Evolutionary conservation across 163 green algal species (phyloP), one percentile per base, ranked within the genome.

Genomic region (Chlamydomonas reinhardtii): DNA sequence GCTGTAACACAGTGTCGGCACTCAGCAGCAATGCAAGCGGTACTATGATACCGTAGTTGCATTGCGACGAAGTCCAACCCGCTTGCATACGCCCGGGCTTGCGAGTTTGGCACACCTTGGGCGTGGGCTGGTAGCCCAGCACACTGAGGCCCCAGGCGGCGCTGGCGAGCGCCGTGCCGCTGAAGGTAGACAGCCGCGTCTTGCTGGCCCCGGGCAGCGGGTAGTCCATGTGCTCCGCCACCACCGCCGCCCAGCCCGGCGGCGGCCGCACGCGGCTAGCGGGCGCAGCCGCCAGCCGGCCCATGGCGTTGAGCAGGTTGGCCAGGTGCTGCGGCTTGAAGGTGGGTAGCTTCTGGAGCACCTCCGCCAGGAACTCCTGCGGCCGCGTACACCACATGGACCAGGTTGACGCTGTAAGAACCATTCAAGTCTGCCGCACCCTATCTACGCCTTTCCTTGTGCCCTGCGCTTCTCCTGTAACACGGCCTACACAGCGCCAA

Each of bases 361-460:
- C 83, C 77, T 91, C 88, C 3, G 68, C 76, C 72, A 89, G 59
- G 31, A 91, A 89, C 37, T 91, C 88, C 69, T 80, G 70, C 8
- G 72, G 31, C 15, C 4, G 24, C 20, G 5, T 8, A 24, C 59
- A n/a, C n/a, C n/a, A n/a, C n/a, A n/a, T n/a, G n/a, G n/a, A n/a
- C n/a, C n/a, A n/a, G n/a, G n/a, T n/a, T n/a, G n/a, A n/a, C n/a
- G n/a, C n/a, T n/a, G n/a, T n/a, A n/a, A n/a, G n/a, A n/a, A n/a
- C n/a, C n/a, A n/a, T n/a, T n/a, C n/a, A n/a, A n/a, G n/a, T n/a
- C n/a, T n/a, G n/a, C n/a, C n/a, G n/a, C n/a, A n/a, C n/a, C n/a
- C n/a, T n/a, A n/a, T n/a, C n/a, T n/a, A n/a, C n/a, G n/a, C n/a
- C n/a, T n/a, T n/a, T n/a, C n/a, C n/a, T n/a, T n/a, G n/a, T n/a